Evolutionary conservation across 208 protist species (phyloP), one percentile per base, ranked within the genome.

Genomic region (Leptomonas pyrrhocoris): DNA sequence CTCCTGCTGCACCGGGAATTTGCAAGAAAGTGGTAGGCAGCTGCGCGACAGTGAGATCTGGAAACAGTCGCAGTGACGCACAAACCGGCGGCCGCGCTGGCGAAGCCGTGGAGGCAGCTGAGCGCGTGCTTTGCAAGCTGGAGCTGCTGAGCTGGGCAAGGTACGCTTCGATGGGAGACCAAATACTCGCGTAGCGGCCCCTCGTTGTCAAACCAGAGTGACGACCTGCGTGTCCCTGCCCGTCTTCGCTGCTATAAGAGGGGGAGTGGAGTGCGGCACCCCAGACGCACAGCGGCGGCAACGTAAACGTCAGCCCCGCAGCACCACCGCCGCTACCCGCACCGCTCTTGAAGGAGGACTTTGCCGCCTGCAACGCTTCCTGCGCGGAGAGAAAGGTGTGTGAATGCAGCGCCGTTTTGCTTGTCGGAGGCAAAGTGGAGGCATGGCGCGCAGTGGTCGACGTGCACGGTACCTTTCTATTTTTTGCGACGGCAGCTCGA

Each of bases 271-370:
- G 34, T 0, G 61, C 53, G 19, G 43, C 38, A 6, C 63, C 51
- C 80, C 80, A 89, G 11, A 71, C 71, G 61, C 71, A 84, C 34
- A 85, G 54, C 31, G 84, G 84, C 12, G 84, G 84, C 30, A 89
- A 31, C 15, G 74, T 66, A 45, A 89, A 40, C 51, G 79, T 83
- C 49, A 89, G 43, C n/a, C 77, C 77, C 5, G 74, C 72, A 1
- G 68, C 64, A 25, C 63, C 72, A 1, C 64, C 64, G n/a, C 63
- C 13, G 40, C 23, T 34, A 15, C 34, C 34, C 4, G 16, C 21
- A 27, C 54, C 34, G 15, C 19, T 6, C 25, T 23, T 49, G 40
- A 30, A 4, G 7, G 36, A 6, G 30, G 30, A 55, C 30, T 49
- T n/a, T 21, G 49, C 61, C 2, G 61, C 48, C 7, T 36, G 49